Conservation (phyloP, 768 basidiomycete genomes). For the Rhodotorula toruloides region DNA sequence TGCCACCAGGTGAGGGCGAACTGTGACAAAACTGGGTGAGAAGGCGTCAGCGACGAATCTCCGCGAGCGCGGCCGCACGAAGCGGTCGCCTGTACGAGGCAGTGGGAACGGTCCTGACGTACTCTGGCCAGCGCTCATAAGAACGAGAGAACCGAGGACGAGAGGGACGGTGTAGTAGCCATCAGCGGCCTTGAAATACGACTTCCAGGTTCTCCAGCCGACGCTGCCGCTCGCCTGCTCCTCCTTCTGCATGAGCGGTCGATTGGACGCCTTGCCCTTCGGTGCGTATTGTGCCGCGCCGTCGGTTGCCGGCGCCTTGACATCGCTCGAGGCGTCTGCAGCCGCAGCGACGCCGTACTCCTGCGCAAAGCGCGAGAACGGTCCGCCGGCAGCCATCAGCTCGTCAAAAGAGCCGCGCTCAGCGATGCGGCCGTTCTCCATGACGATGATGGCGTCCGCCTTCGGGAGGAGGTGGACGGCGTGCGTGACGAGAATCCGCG, state of each 20-base stretch:
- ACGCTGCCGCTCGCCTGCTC: conserved; percentile 75
- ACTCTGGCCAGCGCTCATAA: conserved; percentile 4
- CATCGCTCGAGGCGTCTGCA: conserved; percentile 50
- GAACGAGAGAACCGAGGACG: not conserved
- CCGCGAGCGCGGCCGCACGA: conserved; percentile 41
- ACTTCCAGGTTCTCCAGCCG: conserved; percentile 42
- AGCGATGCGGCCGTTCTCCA: conserved; percentile 68
- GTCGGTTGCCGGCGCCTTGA: conserved; percentile 47
- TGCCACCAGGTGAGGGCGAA: conserved; percentile 26
- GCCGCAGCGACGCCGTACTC: conserved; percentile 51
- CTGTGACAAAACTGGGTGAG: conserved; percentile 5
- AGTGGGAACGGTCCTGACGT: not conserved
- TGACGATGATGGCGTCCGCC: conserved; percentile 68
- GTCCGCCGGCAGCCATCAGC: conserved; percentile 60
- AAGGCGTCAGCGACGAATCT: not conserved
- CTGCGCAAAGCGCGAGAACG: conserved; percentile 66
- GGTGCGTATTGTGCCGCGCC: conserved; percentile 18
- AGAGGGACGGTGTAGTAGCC: conserved; percentile 11
- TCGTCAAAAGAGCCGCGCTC: conserved; percentile 75
- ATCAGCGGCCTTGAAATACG: conserved; percentile 5
- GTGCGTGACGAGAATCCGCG: conserved; percentile 83
- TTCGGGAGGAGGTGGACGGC: conserved; percentile 82
- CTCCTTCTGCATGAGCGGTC: conserved; percentile 62
- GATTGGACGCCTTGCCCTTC: conserved; percentile 39
- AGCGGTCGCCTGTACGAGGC: not conserved